Conservation (phyloP, 352 stramenopile genomes). For the Globisporangium spiculum region DNA sequence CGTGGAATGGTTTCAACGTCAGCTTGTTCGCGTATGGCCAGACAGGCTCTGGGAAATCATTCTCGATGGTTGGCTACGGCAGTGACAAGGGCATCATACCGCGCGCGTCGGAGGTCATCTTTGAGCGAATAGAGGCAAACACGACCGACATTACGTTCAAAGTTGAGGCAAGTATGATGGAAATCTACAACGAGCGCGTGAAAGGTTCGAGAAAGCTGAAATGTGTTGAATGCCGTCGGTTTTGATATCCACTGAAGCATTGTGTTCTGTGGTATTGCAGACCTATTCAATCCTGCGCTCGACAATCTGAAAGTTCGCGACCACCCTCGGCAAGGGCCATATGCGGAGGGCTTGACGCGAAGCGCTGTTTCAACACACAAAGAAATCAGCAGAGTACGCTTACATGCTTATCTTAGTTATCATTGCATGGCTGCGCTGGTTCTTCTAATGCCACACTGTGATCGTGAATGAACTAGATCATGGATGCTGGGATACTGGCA, state of each 20-base stretch:
- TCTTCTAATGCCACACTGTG: not conserved
- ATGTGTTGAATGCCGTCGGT: not conserved
- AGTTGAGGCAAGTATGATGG: conserved; percentile 88
- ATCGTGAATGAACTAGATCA: conserved; percentile 38
- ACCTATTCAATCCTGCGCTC: conserved; percentile 80
- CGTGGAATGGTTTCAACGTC: conserved; percentile 90
- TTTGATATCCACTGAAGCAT: not conserved
- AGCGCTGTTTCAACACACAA: conserved; percentile 79
- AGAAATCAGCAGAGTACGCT: conserved; percentile 63
- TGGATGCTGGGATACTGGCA: conserved; percentile 82
- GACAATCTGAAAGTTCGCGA: conserved; percentile 89
- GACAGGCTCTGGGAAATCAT: conserved; percentile 84
- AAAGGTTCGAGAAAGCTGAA: conserved; percentile 43
- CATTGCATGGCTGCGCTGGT: not conserved
- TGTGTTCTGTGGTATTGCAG: conserved; percentile 19
- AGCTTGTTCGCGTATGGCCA: conserved; percentile 87
- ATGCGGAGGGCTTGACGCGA: conserved; percentile 76
- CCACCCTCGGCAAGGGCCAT: conserved; percentile 80
- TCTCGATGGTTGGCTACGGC: conserved; percentile 87
- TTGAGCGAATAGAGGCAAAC: conserved; percentile 66
- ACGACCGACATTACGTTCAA: conserved; percentile 60
- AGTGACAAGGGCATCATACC: conserved; percentile 83
- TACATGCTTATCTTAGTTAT: not conserved
- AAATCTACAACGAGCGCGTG: conserved; percentile 89
- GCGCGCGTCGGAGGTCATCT: conserved; percentile 79